phyloP scores from a whole-genome alignment of 1,284 basidiomycete genomes.

The Sutorius eximius region DNA sequence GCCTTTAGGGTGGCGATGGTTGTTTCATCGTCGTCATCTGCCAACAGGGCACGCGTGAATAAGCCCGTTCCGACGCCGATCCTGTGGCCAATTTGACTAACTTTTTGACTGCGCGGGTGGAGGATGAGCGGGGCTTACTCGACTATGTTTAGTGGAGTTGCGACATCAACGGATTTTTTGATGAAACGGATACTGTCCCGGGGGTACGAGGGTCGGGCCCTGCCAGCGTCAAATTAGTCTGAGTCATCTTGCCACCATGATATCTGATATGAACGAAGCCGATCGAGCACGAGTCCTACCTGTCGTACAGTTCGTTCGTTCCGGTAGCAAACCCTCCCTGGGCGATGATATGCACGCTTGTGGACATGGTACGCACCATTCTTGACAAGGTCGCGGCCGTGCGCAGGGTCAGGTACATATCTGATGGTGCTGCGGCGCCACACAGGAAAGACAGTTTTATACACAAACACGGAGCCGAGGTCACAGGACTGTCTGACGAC shows the following conservation, averaged over 20 bases:
- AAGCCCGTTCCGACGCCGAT: constrained; percentile 76
- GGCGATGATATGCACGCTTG: constrained; percentile 55
- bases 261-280: not conserved
- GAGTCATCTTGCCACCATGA: not conserved
- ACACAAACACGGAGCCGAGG: not conserved
- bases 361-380: constrained; percentile 19
- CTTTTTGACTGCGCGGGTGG: not conserved
- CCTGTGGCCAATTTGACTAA: constrained; percentile 34
- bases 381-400: not conserved
- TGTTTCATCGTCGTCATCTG: constrained; percentile 54
- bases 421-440: not conserved
- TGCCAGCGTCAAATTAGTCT: not conserved
- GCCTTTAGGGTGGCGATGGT: constrained; percentile 56
- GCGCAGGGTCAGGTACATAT: not conserved
- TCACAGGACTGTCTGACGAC: too few species aligned
- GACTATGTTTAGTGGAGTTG: constrained; percentile 55
- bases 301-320: constrained; percentile 74
- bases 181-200: constrained; percentile 55
- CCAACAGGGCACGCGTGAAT: constrained; percentile 74
- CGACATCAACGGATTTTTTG: constrained; percentile 41
- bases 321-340: constrained; percentile 64
- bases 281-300: not conserved
- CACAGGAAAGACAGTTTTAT: not conserved
- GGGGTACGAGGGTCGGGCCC: constrained; percentile 74
- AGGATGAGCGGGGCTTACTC: constrained; percentile 50